Evolutionary conservation across 176 grass and related monocot species (phyloP), one percentile per base, ranked within the genome.

Genomic region (Musa acuminata): DNA sequence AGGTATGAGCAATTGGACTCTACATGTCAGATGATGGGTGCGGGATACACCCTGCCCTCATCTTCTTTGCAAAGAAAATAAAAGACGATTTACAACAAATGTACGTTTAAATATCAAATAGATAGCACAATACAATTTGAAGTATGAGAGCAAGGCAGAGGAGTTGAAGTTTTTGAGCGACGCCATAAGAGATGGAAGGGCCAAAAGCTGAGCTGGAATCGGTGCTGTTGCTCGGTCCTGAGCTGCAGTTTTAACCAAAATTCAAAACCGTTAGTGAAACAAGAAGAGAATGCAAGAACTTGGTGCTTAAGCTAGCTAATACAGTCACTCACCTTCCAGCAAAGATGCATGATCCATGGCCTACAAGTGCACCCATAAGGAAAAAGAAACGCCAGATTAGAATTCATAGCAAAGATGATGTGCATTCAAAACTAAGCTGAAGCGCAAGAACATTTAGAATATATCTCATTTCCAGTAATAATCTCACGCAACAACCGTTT

Each of bases 321-420:
- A 53, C 17, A 53, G 26, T 19, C n/a, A 79, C 78, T 87, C 58
- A 92, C 93, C 93, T 96, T 92, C 93, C 93, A 8, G 87, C 85
- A 48, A 96, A 96, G 70, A 88, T 75, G 77, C 93, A 96, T 65
- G 89, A 84, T 75, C 93, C 93, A 83, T 92, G 82, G 62, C 93
- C 93, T 96, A 81, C 81, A 84, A 79, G 29, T 82, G 25, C 59
- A 43, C 16, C 21, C 79, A 49, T 83, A n/a, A 66, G 17, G 24
- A 26, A 13, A 20, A 59, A 55, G 11, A 60, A 52, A 67, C 53
- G 51, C 17, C 83, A 82, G 75, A 66, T 20, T 49, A 65, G 35
- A 43, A 13, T 65, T 23, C 63, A 27, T 27, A 24, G 29, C 26
- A 25, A 65, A 65, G 63, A 65, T 13, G 20, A 64, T 64, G 8